These are phyloP conservation scores for Saprolegnia diclina DNA, from an alignment of 352 stramenopile genomes.

Conservation along the genomic window DNA sequence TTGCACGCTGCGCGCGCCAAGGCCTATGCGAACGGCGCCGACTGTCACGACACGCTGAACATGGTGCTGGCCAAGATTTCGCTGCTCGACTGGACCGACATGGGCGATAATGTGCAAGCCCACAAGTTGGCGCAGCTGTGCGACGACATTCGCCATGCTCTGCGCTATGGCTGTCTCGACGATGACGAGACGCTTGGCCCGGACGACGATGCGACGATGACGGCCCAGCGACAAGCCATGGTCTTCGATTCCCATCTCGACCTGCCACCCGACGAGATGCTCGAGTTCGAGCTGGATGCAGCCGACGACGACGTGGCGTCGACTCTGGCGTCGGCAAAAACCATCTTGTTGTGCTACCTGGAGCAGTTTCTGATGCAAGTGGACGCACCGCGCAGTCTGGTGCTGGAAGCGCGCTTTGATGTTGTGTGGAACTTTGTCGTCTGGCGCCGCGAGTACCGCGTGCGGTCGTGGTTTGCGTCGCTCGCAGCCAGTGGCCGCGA, in stretches of 20 bases:
- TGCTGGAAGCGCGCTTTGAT: slow-evolving; percentile 46
- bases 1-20: slow-evolving; percentile 34
- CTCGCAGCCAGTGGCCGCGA: slow-evolving; percentile 44
- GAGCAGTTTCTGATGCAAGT: background rate
- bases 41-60: slow-evolving; percentile 61
- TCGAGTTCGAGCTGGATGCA: slow-evolving; percentile 17
- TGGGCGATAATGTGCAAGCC: slow-evolving; percentile 41
- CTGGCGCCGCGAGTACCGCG: slow-evolving; percentile 34
- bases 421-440: slow-evolving; percentile 50
- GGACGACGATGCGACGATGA: background rate
- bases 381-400: background rate
- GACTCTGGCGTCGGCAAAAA: background rate
- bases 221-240: background rate
- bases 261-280: background rate
- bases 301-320: background rate
- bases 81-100: slow-evolving; percentile 70
- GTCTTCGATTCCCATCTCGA: background rate
- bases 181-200: background rate
- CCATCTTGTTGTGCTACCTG: background rate
- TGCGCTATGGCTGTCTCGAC: slow-evolving; percentile 3
- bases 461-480: slow-evolving; percentile 36
- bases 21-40: slow-evolving; percentile 38
- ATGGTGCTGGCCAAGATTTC: slow-evolving; percentile 68
- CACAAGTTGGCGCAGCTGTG: background rate
- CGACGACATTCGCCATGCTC: background rate